Evolutionary conservation across 257 asterid genomes (phyloP), one percentile per base, ranked within the genome.

Genomic region (Solanum neorickii): DNA sequence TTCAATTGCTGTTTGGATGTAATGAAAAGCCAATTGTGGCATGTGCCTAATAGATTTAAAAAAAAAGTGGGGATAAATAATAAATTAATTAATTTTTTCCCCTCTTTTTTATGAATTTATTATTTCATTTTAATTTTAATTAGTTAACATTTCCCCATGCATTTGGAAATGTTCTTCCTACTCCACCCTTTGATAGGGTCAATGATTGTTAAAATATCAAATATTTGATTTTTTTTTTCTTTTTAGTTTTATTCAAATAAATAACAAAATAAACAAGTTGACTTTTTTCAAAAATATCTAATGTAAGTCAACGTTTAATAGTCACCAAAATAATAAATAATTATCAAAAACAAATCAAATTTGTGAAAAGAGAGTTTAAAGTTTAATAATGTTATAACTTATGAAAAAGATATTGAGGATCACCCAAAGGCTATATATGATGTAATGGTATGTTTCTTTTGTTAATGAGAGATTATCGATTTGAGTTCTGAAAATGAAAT

Each of bases 1-100:
- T 74, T 47, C 25, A 46, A 44, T 25, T 47, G 74, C 25, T 12
- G 23, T 70, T 39, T 77, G 49, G 89, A 41, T 83, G 47, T 87
- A 65, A 72, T 86, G 90, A 89, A 87, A 18, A 72, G 65, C 82
- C 91, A 73, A n/a, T 33, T 85, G 41, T 66, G 85, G 62, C 91
- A 89, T 83, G 91, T 87, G 91, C 88, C 42, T n/a, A 35, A 62
- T 27, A 66, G n/a, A 44, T 35, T 52, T 56, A 18, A 49, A 49
- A 52, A 1, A 23, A n/a, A 2, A 9, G 62, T 21, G 10, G 7
- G 13, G 27, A 65, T 65, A 68, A 68, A 68, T 13, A 68, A 27
- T 68, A 27, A 68, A 1, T 31, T 72, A 35, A 39, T 75, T 75
- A 12, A 6, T n/a, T 9, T 39, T 75, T 75, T 12, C 21, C 39